phyloP scores from a whole-genome alignment of 768 basidiomycete genomes.

The Amanita pallidorosea region DNA sequence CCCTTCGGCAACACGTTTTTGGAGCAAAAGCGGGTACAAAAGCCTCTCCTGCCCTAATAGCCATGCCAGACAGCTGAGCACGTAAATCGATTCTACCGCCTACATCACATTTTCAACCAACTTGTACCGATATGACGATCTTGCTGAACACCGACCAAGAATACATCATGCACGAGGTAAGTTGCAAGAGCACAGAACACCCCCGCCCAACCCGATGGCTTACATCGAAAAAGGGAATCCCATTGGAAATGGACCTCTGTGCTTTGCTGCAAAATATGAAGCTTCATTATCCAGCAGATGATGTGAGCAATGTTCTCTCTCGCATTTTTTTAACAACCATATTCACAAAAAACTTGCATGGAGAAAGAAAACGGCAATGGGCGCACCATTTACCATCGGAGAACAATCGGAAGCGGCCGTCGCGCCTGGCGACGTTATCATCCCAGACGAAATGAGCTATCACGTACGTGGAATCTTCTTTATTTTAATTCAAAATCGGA shows the following conservation, averaged over 20 bases:
- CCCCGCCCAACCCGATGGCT: not conserved
- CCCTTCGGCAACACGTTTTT: not conserved
- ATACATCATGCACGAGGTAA: not conserved
- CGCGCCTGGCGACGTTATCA: conserved; percentile 28
- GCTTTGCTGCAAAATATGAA: conserved; percentile 41
- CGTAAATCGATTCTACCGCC: not conserved
- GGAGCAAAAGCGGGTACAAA: conserved; percentile 1
- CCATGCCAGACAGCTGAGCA: not conserved
- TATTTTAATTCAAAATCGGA: not conserved
- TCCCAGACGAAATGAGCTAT: conserved; percentile 30
- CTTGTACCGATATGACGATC: not conserved
- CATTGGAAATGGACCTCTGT: conserved; percentile 39
- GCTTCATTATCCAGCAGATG: conserved; percentile 24
- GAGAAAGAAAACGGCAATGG: conserved; percentile 33
- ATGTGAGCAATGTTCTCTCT: conserved; percentile 14
- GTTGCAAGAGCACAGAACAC: not conserved
- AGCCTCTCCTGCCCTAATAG: not conserved
- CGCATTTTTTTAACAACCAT: not conserved
- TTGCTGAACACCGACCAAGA: not conserved
- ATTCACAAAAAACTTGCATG: conserved; percentile 17
- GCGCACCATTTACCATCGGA: conserved; percentile 8
- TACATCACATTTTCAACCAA: not conserved
- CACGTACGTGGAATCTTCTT: too few relatives aligned
- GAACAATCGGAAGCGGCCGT: conserved; percentile 8
- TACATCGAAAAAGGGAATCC: conserved; percentile 2